Conservation (phyloP, 2,329 filamentous ascomycete genomes). For the Phaeomoniella chlamydospora region DNA sequence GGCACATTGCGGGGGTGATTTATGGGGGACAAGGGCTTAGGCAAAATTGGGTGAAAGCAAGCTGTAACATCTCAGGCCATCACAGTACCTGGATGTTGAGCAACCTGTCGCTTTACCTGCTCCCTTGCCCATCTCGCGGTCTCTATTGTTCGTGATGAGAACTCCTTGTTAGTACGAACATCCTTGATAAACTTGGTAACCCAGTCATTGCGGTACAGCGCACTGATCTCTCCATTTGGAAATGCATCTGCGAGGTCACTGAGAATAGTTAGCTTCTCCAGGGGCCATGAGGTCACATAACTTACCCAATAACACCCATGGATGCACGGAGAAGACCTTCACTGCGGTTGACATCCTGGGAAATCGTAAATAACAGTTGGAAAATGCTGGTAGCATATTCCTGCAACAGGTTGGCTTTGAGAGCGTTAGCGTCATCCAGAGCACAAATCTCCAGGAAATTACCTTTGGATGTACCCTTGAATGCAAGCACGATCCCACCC, state of each 20-base stretch:
- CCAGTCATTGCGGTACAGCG: conserved; percentile 84
- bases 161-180: conserved; percentile 79
- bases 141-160: conserved; percentile 69
- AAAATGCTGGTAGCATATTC: conserved; percentile 79
- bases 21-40: neutral
- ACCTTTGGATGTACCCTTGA: conserved; percentile 52
- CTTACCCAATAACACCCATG: conserved; percentile 94
- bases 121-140: conserved; percentile 96
- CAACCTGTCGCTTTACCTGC: conserved; percentile 76
- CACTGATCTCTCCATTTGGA: conserved; percentile 72
- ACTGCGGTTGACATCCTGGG: conserved; percentile 71
- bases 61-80: conserved; percentile 6
- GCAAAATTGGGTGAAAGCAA: neutral
- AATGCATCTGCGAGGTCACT: conserved; percentile 92
- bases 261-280: conserved; percentile 19
- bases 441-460: conserved; percentile 8
- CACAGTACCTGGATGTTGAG: conserved; percentile 13
- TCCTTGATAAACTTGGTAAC: conserved; percentile 81
- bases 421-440: conserved; percentile 7
- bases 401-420: conserved; percentile 53
- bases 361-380: conserved; percentile 67
- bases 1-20: too few species aligned
- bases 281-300: conserved; percentile 7
- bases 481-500: conserved; percentile 89
- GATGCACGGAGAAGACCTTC: conserved; percentile 84